Conservation (phyloP, 2,329 filamentous ascomycete species). For the Beauveria pseudobassiana region DNA sequence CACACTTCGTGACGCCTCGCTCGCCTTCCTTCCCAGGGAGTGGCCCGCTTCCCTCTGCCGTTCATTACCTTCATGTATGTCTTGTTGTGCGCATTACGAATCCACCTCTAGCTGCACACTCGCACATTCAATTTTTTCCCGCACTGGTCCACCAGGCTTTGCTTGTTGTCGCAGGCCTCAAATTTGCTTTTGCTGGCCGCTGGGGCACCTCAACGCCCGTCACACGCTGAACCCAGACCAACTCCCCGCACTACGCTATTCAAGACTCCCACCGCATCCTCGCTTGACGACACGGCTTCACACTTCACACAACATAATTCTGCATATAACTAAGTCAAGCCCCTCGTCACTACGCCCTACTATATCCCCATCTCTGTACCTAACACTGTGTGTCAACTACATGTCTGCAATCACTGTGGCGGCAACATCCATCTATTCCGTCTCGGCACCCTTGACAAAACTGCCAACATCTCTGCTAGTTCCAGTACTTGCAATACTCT, state of each 20-base stretch:
- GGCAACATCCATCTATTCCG: background rate
- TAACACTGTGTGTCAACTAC: background rate
- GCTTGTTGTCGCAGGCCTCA: constrained; percentile 4
- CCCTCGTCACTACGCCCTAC: background rate
- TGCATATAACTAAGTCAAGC: constrained; percentile 2
- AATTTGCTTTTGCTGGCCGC: constrained; percentile 10
- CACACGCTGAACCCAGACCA: constrained; percentile 6
- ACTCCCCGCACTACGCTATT: constrained; percentile 9
- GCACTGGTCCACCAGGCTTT: constrained; percentile 8
- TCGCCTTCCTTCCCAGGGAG: background rate
- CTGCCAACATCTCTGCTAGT: background rate
- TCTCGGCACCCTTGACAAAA: background rate
- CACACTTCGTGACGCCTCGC: background rate
- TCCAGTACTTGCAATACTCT: background rate
- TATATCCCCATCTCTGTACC: background rate
- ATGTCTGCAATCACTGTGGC: background rate
- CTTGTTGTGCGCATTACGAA: constrained; percentile 10
- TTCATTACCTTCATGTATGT: constrained; percentile 11
- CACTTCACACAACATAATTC: background rate
- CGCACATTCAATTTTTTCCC: constrained; percentile 4
- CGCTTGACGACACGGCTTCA: background rate
- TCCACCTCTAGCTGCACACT: constrained; percentile 11
- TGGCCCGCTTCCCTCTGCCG: constrained; percentile 6
- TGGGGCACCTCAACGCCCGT: constrained; percentile 9
- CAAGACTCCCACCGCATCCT: background rate